phyloP scores from a whole-genome alignment of 2,329 filamentous ascomycete species.

The Alternaria brassicicola region DNA sequence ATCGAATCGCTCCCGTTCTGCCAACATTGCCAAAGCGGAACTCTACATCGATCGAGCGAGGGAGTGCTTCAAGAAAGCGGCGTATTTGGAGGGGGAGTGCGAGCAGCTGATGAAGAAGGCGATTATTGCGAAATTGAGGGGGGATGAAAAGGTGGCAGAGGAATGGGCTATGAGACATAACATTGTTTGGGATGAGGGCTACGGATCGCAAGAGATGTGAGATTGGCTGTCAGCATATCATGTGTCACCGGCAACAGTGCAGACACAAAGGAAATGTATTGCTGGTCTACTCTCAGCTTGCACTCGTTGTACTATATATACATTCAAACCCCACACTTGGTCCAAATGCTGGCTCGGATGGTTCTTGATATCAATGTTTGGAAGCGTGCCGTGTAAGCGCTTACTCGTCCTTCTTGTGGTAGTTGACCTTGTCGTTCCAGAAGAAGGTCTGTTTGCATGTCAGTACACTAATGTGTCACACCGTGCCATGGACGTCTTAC shows the following conservation, averaged over 20 bases:
- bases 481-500: conserved; percentile 53
- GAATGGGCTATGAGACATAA: conserved; percentile 49
- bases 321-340: conserved; percentile 13
- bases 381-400: conserved; percentile 12
- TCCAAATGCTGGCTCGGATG: conserved; percentile 5
- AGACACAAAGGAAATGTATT: conserved; percentile 44
- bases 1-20: conserved; percentile 23
- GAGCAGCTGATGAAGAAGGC: conserved; percentile 85
- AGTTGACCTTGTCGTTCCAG: conserved; percentile 97
- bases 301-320: conserved; percentile 34
- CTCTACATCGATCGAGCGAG: conserved; percentile 46
- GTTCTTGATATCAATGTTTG: conserved; percentile 3
- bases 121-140: conserved; percentile 72
- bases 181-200: conserved; percentile 41
- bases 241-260: conserved; percentile 4
- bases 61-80: conserved; percentile 64
- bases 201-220: conserved; percentile 2
- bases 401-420: conserved; percentile 85
- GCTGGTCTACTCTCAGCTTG: conserved; percentile 32
- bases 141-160: conserved; percentile 44
- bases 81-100: conserved; percentile 73
- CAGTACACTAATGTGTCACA: not conserved
- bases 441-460: conserved; percentile 53
- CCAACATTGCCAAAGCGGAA: conserved; percentile 40
- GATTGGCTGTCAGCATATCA: not conserved